Evolutionary conservation across 208 protist species (phyloP), one percentile per base, ranked within the genome.

Genomic region (Acanthamoeba rhysodes): DNA sequence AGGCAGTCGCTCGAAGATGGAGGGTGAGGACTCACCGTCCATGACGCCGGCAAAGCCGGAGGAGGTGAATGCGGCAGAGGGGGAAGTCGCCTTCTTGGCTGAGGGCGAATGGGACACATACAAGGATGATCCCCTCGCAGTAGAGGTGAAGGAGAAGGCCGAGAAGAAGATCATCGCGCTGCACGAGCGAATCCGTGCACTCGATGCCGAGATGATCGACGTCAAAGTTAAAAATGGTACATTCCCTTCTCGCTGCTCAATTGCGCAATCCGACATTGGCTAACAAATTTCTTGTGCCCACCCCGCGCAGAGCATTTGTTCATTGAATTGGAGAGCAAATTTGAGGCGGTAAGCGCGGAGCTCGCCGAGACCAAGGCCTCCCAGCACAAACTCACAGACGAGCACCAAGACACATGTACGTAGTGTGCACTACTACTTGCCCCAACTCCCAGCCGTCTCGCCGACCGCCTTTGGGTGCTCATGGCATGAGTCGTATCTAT

Each of bases 51-150:
- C 20, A 7, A 59, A 59, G 55, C 55, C 55, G 20, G 55, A 59
- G 55, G 55, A 59, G 2, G 55, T 20, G 8, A 59, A 59, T 24
- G 55, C 55, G 55, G 20, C 55, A 24, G 55, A 59, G 5, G 20
- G 20, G 14, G 55, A 59, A 2, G 18, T 8, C 18, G 24, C 18
- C 20, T 59, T 59, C 20, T 8, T 70, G 62, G 72, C 34, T 50
- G 72, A 80, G 32, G 32, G 32, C 72, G 72, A 80, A 80, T 80
- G 72, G 72, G 72, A 10, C 34, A 80, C 72, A 37, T 80, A 80
- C 22, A 80, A 80, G 20, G 41, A 80, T 50, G 72, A 80, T 45
- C 72, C 72, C 14, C 72, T 80, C 41, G 72, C 72, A 2, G 72
- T 80, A 1, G 72, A 34, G 32, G 72, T 80, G 72, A 80, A 80